Evolutionary conservation across 1,139 yeast genomes (phyloP).

Genomic region (Kazachstania sp.): DNA sequence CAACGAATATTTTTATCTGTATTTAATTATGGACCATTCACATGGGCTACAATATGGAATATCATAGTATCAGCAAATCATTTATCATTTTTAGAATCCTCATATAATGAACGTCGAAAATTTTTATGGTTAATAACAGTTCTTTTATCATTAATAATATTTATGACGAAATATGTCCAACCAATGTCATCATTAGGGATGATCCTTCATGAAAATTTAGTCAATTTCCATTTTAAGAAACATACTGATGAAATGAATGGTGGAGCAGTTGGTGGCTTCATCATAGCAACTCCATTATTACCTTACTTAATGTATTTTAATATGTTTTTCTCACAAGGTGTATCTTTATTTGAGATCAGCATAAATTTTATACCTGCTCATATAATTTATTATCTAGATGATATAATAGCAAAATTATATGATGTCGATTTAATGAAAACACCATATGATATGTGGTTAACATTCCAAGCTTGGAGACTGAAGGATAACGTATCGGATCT

Average conservation of each 20-base stretch:
- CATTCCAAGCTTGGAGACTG: constrained; percentile 5
- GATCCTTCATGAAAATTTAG: constrained; percentile 23
- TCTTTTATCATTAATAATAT: constrained; percentile 12
- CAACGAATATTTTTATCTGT: constrained; percentile 24
- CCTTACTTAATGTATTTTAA: constrained; percentile 19
- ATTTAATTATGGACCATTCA: constrained; percentile 23
- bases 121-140: constrained; percentile 22
- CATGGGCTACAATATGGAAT: constrained; percentile 20
- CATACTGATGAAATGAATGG: constrained; percentile 16
- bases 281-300: constrained; percentile 17
- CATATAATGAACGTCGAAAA: constrained; percentile 19
- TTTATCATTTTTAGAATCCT: constrained; percentile 21
- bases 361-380: constrained; percentile 28
- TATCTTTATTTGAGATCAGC: constrained; percentile 16
- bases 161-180: constrained; percentile 19
- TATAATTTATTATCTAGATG: constrained; percentile 22
- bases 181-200: constrained; percentile 25
- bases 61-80: constrained; percentile 19
- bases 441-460: constrained; percentile 22
- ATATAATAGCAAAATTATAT: constrained; percentile 20
- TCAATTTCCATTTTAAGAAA: constrained; percentile 23
- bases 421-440: constrained; percentile 22
- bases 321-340: constrained; percentile 15
- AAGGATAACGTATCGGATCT: constrained; percentile 4
- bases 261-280: constrained; percentile 17